Percentiles rank a stretch among this genome's conserved stretches.
Conservation (phyloP, 1,139 yeast genomes). For the Yamadazyma membranifaciens region DNA sequence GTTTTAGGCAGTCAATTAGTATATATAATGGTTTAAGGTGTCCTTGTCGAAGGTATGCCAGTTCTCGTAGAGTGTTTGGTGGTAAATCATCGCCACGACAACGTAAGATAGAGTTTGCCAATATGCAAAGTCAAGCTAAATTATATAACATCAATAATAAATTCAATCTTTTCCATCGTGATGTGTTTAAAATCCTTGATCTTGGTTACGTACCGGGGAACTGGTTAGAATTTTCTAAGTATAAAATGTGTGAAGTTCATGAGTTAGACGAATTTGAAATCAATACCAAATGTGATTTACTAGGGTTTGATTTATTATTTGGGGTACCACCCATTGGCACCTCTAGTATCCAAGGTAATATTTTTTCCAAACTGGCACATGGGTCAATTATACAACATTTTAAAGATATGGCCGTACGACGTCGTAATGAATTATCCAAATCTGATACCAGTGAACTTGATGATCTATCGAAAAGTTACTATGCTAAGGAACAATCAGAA, state of each 20-base stretch:
- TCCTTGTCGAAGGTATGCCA: not conserved
- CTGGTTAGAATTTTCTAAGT: slow-evolving; percentile 78
- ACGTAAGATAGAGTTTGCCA: slow-evolving; percentile 24
- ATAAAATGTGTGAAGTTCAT: slow-evolving; percentile 28
- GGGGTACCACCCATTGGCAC: slow-evolving; percentile 79
- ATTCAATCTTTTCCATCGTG: slow-evolving; percentile 25
- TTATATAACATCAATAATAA: slow-evolving; percentile 28
- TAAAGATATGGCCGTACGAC: slow-evolving; percentile 33
- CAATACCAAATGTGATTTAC: slow-evolving; percentile 56
- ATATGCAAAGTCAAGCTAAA: slow-evolving; percentile 24
- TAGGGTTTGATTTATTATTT: slow-evolving; percentile 85
- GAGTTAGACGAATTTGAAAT: slow-evolving; percentile 46
- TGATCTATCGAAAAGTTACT: slow-evolving; percentile 22
- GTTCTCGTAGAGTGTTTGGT: not conserved
- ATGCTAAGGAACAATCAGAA: slow-evolving; percentile 27
- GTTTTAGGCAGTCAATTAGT: not conserved
- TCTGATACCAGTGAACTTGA: slow-evolving; percentile 1
- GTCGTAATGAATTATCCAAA: slow-evolving; percentile 8
- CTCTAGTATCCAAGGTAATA: slow-evolving; percentile 82
- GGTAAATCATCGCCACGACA: slow-evolving; percentile 15
- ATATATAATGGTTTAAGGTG: not conserved
- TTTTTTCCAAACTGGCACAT: slow-evolving; percentile 67
- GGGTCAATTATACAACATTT: slow-evolving; percentile 57
- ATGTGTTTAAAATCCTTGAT: slow-evolving; percentile 33
- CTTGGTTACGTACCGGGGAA: slow-evolving; percentile 94